Percentiles rank a stretch among this genome's conserved stretches.
Conservation (phyloP, 257 asterid species). For the Lantana camara region DNA sequence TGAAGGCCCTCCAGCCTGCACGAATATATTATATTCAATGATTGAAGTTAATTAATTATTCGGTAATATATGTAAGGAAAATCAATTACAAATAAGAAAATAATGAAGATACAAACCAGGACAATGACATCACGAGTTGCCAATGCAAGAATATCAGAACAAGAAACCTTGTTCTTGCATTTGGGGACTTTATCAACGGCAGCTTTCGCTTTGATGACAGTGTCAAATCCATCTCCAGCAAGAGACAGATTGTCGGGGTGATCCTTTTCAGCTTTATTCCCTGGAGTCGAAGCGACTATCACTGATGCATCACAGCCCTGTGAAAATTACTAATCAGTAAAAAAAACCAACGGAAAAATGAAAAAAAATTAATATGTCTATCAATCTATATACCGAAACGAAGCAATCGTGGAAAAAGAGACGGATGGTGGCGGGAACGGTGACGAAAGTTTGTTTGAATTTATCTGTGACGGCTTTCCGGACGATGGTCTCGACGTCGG, state of each 20-base stretch:
- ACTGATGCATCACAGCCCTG: constrained; percentile 94
- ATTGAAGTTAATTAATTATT: no score
- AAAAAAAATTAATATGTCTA: no score
- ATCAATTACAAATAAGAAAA: no score
- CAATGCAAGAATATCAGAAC: constrained; percentile 89
- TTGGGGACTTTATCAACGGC: constrained; percentile 62
- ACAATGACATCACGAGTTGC: constrained; percentile 80
- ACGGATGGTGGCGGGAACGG: constrained; percentile 71
- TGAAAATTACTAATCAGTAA: no score
- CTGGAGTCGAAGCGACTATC: constrained; percentile 60
- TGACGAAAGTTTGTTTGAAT: constrained; percentile 63
- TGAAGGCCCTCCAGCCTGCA: constrained; percentile 78
- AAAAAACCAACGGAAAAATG: no score
- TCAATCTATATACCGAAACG: constrained; percentile 41
- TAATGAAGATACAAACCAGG: constrained; percentile 46
- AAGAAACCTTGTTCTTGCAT: constrained; percentile 75
- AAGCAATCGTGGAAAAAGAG: constrained; percentile 87
- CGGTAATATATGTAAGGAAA: no score
- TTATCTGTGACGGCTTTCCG: constrained; percentile 48
- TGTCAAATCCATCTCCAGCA: constrained; percentile 96
- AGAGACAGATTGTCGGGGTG: constrained; percentile 77
- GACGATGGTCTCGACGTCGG: constrained; percentile 72
- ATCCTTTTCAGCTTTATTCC: constrained; percentile 81
- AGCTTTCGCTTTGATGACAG: constrained; percentile 79
- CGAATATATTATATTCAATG: no score